A percentile compares a stretch with the other conserved stretches of the same genome.
These are phyloP conservation scores for Iodosphaeria phyllophila DNA, from an alignment of 2,329 filamentous ascomycete species.

Conservation along the genomic window DNA sequence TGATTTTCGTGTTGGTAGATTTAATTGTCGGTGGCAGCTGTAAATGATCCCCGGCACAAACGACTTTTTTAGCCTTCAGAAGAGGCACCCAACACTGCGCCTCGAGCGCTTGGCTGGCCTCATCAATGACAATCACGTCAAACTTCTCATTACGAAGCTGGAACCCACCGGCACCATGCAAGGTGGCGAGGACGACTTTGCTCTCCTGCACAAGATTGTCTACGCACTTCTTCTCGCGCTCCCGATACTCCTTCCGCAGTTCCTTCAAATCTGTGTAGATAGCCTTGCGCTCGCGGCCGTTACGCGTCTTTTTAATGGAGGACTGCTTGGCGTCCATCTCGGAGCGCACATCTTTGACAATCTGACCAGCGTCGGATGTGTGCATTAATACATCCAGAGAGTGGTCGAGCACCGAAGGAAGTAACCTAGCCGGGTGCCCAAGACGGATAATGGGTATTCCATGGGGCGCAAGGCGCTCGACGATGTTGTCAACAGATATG, in stretches of 20 bases:
- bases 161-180: conserved; percentile 79
- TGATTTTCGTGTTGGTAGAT: conserved; percentile 39
- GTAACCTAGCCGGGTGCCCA: conserved; percentile 76
- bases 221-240: conserved; percentile 69
- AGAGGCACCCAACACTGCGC: conserved; percentile 95
- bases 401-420: conserved; percentile 75
- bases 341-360: conserved; percentile 74
- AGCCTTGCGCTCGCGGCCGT: conserved; percentile 56
- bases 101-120: conserved; percentile 88
- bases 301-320: conserved; percentile 72
- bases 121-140: conserved; percentile 88
- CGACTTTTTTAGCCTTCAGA: conserved; percentile 60
- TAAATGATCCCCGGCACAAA: conserved; percentile 85
- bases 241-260: conserved; percentile 71
- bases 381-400: conserved; percentile 82
- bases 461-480: conserved; percentile 72
- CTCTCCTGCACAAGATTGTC: conserved; percentile 55
- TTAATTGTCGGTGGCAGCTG: conserved; percentile 94
- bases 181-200: conserved; percentile 76
- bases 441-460: conserved; percentile 77
- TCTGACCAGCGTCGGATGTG: conserved; percentile 73
- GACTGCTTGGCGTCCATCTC: conserved; percentile 91
- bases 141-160: conserved; percentile 68
- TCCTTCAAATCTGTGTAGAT: conserved; percentile 78
- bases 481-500: conserved; percentile 95